Conservation (phyloP, 1,284 basidiomycete genomes). For the Neotropicomus parvogracilis region DNA sequence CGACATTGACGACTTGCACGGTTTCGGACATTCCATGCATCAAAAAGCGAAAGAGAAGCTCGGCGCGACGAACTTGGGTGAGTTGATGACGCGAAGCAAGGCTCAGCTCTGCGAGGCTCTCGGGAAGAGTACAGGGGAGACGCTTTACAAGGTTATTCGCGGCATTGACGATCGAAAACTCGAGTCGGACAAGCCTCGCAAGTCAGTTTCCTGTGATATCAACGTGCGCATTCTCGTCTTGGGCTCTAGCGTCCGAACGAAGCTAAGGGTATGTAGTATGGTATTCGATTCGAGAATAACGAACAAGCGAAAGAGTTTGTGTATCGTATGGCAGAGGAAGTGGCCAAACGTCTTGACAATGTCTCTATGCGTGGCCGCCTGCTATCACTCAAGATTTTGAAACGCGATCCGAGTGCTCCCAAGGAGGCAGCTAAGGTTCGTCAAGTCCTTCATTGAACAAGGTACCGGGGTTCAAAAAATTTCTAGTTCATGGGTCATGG, state of each 20-base stretch:
- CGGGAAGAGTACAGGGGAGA: conserved; percentile 82
- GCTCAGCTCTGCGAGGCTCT: conserved; percentile 66
- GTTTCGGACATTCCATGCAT: conserved; percentile 75
- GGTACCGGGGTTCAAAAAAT: conserved; percentile 1
- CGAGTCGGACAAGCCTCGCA: conserved; percentile 80
- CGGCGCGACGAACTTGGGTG: conserved; percentile 67
- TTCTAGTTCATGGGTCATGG: conserved; percentile 90
- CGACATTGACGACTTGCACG: conserved; percentile 85
- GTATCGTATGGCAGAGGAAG: conserved; percentile 70
- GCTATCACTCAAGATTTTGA: conserved; percentile 86
- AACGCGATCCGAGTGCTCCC: conserved; percentile 81
- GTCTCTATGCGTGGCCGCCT: conserved; percentile 68
- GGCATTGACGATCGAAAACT: conserved; percentile 81
- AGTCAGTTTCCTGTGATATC: conserved; percentile 88
- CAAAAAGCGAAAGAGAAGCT: conserved; percentile 78
- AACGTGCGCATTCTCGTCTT: conserved; percentile 56
- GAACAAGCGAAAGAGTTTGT: conserved; percentile 81
- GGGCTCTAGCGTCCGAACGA: not conserved
- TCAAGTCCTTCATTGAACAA: not conserved
- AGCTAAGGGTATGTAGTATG: conserved; percentile 59
- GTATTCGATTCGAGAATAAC: conserved; percentile 85
- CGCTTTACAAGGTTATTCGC: conserved; percentile 77
- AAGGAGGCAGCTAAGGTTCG: conserved; percentile 88
- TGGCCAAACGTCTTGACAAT: conserved; percentile 65
- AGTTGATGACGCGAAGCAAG: conserved; percentile 61